These are phyloP conservation scores for Aspergillus campestris DNA, from an alignment of 495 filamentous ascomycete species.

Conservation along the genomic window DNA sequence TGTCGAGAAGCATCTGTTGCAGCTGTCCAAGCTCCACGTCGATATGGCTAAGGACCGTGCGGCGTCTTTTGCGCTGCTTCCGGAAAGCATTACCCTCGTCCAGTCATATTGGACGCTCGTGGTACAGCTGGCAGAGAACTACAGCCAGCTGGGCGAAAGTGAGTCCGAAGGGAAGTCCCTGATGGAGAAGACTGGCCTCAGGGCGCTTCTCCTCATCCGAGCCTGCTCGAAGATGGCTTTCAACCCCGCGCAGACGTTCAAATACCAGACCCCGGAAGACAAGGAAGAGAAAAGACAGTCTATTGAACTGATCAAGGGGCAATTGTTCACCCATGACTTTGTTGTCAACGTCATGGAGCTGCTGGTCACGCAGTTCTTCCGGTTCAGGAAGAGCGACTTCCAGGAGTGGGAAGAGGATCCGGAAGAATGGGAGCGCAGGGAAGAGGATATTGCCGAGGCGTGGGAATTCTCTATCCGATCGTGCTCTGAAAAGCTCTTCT, in stretches of 20 bases:
- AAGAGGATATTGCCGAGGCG: constrained; percentile 68
- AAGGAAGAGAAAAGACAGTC: constrained; percentile 62
- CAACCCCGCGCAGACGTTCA: constrained; percentile 70
- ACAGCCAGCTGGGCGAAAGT: constrained; percentile 43
- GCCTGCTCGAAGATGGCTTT: constrained; percentile 78
- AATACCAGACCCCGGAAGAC: constrained; percentile 60
- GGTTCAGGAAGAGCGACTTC: constrained; percentile 77
- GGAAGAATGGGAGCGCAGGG: constrained; percentile 82
- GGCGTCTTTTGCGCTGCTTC: constrained; percentile 70
- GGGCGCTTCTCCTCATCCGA: constrained; percentile 74
- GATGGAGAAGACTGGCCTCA: constrained; percentile 67
- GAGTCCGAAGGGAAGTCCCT: constrained; percentile 47
- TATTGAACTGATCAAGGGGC: constrained; percentile 52
- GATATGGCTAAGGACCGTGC: constrained; percentile 71
- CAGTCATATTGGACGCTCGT: constrained; percentile 78
- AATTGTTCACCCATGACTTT: constrained; percentile 66
- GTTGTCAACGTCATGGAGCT: constrained; percentile 71
- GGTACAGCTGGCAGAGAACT: constrained; percentile 62
- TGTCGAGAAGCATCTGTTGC: constrained; percentile 77
- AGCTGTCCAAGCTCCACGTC: constrained; percentile 85
- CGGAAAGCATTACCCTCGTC: constrained; percentile 65
- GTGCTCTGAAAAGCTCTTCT: constrained; percentile 87
- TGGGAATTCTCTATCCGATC: constrained; percentile 85
- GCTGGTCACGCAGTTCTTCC: constrained; percentile 79
- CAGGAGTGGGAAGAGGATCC: constrained; percentile 87